A percentile compares a stretch with the other conserved stretches of the same genome.
Conservation (phyloP, 805 yeast species). For the Hanseniaspora vineae region DNA sequence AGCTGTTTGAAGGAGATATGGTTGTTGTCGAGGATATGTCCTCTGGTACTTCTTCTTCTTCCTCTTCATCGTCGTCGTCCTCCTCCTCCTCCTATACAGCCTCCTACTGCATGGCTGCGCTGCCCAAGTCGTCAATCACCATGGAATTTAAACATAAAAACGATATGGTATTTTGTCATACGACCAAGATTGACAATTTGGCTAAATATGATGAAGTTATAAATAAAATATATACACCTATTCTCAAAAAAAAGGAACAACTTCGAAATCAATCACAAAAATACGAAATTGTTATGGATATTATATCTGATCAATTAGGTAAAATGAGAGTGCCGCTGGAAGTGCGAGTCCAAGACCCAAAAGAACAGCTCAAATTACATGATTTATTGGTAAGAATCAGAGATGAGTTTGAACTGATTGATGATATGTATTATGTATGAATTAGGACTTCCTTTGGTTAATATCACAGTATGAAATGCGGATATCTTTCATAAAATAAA, state of each 20-base stretch:
- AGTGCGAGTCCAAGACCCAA: slow-evolving; percentile 9
- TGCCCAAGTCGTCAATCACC: slow-evolving; percentile 10
- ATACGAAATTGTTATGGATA: not conserved
- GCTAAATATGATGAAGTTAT: slow-evolving; percentile 10
- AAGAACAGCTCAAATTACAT: slow-evolving; percentile 11
- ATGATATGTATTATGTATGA: slow-evolving; percentile 11
- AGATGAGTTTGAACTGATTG: slow-evolving; percentile 19
- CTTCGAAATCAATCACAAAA: slow-evolving; percentile 6
- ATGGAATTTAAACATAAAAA: slow-evolving; percentile 8
- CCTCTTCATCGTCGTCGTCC: slow-evolving; percentile 3
- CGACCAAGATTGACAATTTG: slow-evolving; percentile 11
- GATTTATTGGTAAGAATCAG: slow-evolving; percentile 18
- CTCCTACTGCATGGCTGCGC: too few relatives aligned
- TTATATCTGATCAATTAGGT: slow-evolving; percentile 3
- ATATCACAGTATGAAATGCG: too few relatives aligned
- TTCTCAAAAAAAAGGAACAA: slow-evolving; percentile 9
- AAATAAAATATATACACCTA: slow-evolving; percentile 7
- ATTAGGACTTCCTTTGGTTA: too few relatives aligned
- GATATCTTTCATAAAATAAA: not conserved
- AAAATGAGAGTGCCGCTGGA: slow-evolving; percentile 13
- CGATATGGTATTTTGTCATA: slow-evolving; percentile 10
- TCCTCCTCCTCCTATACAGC: too few relatives aligned
- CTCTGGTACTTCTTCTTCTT: too few relatives aligned
- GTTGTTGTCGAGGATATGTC: slow-evolving; percentile 11
- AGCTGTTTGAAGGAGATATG: slow-evolving; percentile 12